Base-by-base conservation (phyloP, 768 basidiomycete genomes). In the Sarcodon aspratus region DNA sequence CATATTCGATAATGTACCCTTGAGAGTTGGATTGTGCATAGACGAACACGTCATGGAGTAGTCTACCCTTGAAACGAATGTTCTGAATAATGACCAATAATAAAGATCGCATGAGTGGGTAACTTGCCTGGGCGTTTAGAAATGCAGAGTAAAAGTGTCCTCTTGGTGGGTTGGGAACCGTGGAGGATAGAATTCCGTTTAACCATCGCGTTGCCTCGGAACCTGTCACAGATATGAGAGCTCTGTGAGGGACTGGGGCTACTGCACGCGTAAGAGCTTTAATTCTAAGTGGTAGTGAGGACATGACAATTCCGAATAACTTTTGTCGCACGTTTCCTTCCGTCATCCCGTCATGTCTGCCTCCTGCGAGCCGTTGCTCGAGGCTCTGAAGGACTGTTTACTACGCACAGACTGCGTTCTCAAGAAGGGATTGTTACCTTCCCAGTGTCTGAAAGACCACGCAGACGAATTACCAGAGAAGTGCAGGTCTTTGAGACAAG, bases 41-140 rank as follows among this genome's bases (percentile, higher is more conserved):
- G 53, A 96, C 71, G 65, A 98, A 93, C 46, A 85, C 66, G 63
- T 97, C 94, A 60, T 92, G 83, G 43, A 96, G 69, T 32, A 98
- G 80, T 60, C 93, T 76, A 36, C 95, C 95, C 92, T 94, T 49
- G 31, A 47, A 21, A 33, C 37, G 36, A 44, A 9, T 18, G 45
- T 6, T 32, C 40, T 21, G 48, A 42, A 52, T 50, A 31, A 36
- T 12, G 44, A 47, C 33, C 31, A 32, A 27, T 34, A 46, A 34
- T 36, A 32, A 38, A 36, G 12, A 45, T 37, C 3, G 18, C 9
- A 43, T 34, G 43, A 21, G 13, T 45, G 37, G 31, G 31, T 32
- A 3, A 51, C 55, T 38, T 55, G 53, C 61, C 56, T 62, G 61
- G 6, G 61, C 59, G 33, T 62, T 59, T 31, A 62, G 46, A 48